Base-by-base conservation (phyloP, 1,139 yeast species). In the Pichia sp. region DNA sequence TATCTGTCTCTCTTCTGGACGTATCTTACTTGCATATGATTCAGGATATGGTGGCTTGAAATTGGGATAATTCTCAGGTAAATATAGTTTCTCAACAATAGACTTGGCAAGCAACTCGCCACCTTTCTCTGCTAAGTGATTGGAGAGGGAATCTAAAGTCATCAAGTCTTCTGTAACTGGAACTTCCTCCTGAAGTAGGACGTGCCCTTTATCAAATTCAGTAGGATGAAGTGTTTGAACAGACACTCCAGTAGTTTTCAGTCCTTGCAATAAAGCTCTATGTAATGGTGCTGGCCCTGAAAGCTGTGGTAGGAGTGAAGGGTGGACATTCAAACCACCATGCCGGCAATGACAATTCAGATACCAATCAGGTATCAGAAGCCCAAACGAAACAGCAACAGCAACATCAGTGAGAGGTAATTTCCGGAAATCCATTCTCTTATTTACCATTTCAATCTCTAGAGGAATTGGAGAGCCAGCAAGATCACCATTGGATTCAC, bases 231-330 rank as follows among this genome's bases (percentile, higher is more conserved):
- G 61, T 0, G 95, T 84, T 59, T 91, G 99, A 0, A 93, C 73
- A 0, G 96, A 76, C 10, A 86, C 95, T 0, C 98, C 98, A 0
- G 97, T 81, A 23, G 43, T 49, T 1, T 49, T 34, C 49, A 83
- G 91, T 39, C 69, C 69, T 48, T 83, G 76, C 53, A 88, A 61
- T 20, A 93, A 60, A 0, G 96, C 80, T 47, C 77, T 72, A 50
- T 91, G 97, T 6, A 93, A 64, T 0, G 99, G 99, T 2, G 96
- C 82, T 0, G 97, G 79, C 0, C 99, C 99, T 1, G 89, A 73
- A 54, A 84, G 79, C 39, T 63, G 66, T 0, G 98, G 98, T 11
- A 91, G 68, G 15, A 89, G 60, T 0, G 96, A 86, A 0, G 99
- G 99, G 58, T 91, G 99, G 0, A 91, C 89, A 56, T 91, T 91